These are phyloP conservation scores for Nannochloropsis gaditana DNA, from an alignment of 108 stramenopile species.

Conservation along the genomic window DNA sequence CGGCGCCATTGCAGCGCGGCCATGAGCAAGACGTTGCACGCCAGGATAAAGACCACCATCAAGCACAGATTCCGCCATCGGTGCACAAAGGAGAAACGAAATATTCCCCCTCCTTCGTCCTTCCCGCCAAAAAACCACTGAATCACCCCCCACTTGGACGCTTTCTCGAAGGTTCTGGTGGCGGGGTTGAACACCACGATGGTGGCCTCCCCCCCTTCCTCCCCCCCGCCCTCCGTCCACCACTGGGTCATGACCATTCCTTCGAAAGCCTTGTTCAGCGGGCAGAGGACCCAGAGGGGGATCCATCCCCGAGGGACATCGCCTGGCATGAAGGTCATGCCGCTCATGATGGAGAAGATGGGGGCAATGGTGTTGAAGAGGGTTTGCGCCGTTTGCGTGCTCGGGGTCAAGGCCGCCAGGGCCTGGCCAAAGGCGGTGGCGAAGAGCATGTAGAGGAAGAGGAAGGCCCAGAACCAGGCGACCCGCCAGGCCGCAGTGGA, in stretches of 20 bases:
- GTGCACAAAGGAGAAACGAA: background rate
- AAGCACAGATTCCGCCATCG: constrained; percentile 5
- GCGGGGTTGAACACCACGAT: background rate
- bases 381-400: background rate
- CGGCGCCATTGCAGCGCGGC: background rate
- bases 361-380: background rate
- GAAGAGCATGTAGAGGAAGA: background rate
- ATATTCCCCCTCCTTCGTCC: background rate
- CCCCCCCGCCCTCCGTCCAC: background rate
- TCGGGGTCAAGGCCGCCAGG: background rate
- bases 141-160: background rate
- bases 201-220: background rate
- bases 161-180: background rate
- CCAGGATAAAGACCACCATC: background rate
- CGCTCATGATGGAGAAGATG: background rate
- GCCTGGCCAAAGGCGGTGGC: background rate
- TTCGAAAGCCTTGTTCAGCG: background rate
- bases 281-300: background rate
- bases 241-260: background rate
- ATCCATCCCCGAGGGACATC: background rate
- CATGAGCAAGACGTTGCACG: constrained; percentile 5
- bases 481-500: constrained; percentile 34
- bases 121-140: constrained; percentile 8
- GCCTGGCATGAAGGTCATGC: constrained; percentile 13
- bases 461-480: constrained; percentile 48